Evolutionary conservation across 768 basidiomycete genomes (phyloP).

Genomic region (Trametes gibbosa): DNA sequence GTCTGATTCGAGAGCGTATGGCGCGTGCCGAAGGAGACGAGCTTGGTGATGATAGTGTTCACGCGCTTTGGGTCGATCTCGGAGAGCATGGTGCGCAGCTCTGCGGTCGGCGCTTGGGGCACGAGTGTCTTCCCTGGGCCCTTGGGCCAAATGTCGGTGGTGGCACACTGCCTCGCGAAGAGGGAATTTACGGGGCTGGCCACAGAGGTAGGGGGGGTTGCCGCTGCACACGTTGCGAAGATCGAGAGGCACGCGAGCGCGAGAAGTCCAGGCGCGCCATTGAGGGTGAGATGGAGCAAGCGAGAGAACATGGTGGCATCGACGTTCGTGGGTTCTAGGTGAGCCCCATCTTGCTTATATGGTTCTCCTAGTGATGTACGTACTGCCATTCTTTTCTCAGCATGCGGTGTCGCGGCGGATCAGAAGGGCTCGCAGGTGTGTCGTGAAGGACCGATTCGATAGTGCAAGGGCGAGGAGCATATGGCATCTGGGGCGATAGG

Average conservation of each 20-base stretch:
- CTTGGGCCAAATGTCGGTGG: conserved; percentile 42
- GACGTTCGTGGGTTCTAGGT: neutral
- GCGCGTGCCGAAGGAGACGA: conserved; percentile 55
- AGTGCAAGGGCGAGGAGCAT: neutral
- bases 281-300: neutral
- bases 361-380: neutral
- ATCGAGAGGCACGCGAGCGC: conserved; percentile 11
- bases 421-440: neutral
- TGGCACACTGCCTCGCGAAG: conserved; percentile 22
- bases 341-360: neutral
- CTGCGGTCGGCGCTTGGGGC: conserved; percentile 42
- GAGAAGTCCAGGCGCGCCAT: conserved; percentile 1
- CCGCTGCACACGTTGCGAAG: neutral
- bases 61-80: conserved; percentile 45
- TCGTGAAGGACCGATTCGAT: neutral
- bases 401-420: conserved; percentile 1
- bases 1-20: conserved; percentile 53
- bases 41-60: conserved; percentile 46
- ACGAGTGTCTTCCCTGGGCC: conserved; percentile 44
- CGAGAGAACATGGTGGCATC: conserved; percentile 1
- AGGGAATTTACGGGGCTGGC: conserved; percentile 6
- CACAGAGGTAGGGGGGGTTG: neutral
- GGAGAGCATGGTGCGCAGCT: conserved; percentile 45
- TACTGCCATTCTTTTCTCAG: neutral
- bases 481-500: conserved; percentile 4